Conservation (phyloP, 2,329 filamentous ascomycete genomes). For the Trichoderma endophyticum region DNA sequence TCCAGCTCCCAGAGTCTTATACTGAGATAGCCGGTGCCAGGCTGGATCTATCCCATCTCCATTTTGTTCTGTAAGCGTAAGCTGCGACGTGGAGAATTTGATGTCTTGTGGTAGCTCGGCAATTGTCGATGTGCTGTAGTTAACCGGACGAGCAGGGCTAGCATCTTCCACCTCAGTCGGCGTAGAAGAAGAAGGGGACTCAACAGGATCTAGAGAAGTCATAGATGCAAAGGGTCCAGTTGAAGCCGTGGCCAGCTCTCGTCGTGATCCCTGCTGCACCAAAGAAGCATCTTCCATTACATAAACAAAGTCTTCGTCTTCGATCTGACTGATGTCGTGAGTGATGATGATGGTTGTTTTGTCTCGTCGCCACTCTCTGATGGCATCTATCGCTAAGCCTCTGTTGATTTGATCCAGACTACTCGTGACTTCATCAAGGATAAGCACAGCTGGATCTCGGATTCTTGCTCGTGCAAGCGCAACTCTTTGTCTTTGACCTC, state of each 20-base stretch:
- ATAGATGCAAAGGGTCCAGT: conserved; percentile 45
- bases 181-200: not conserved
- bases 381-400: conserved; percentile 65
- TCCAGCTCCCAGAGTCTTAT: conserved; percentile 24
- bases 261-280: conserved; percentile 64
- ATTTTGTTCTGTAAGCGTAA: not conserved
- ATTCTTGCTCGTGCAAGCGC: conserved; percentile 76
- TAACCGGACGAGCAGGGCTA: not conserved
- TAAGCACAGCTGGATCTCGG: conserved; percentile 73
- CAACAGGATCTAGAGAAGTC: conserved; percentile 31
- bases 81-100: not conserved
- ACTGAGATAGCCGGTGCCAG: conserved; percentile 19
- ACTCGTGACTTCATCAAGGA: conserved; percentile 87
- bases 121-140: not conserved
- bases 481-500: conserved; percentile 79
- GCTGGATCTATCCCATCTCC: not conserved
- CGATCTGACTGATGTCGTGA: conserved; percentile 78
- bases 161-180: conserved; percentile 18
- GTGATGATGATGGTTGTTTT: conserved; percentile 94
- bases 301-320: conserved; percentile 71
- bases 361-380: conserved; percentile 71
- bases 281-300: conserved; percentile 69
- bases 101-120: not conserved
- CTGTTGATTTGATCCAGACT: conserved; percentile 75
- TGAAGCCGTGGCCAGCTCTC: conserved; percentile 47